Evolutionary conservation across 2,329 filamentous ascomycete species (phyloP).

Genomic region (Mycosphaerelloides madeirae): DNA sequence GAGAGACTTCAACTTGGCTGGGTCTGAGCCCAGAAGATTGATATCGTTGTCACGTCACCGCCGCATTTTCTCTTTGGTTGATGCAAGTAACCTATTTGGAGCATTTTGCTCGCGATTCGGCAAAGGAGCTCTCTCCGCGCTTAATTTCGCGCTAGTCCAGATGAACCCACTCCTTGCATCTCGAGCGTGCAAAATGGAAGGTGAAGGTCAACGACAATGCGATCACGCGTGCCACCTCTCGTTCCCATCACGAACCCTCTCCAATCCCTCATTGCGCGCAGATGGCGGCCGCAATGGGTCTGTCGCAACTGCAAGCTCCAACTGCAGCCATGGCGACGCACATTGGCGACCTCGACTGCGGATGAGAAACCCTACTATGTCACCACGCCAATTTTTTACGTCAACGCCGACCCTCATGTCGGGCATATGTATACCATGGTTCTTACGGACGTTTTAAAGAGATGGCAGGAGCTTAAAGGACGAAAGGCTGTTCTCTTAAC

Average conservation of each 20-base stretch:
- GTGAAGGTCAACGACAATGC: slow-evolving; percentile 8
- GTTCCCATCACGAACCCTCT: slow-evolving; percentile 18
- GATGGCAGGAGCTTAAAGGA: slow-evolving; percentile 78
- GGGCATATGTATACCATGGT: slow-evolving; percentile 94
- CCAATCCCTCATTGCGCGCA: slow-evolving; percentile 29
- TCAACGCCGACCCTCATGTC: slow-evolving; percentile 93
- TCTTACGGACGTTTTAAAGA: slow-evolving; percentile 82
- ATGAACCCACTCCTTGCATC: slow-evolving; percentile 1
- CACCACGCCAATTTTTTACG: slow-evolving; percentile 97
- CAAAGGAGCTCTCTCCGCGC: no score
- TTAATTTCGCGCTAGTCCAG: no score
- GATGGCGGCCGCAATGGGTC: slow-evolving; percentile 35
- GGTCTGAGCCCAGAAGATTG: no score
- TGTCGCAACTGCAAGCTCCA: slow-evolving; percentile 13
- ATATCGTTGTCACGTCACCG: no score
- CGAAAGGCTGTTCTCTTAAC: slow-evolving; percentile 71
- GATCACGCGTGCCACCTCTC: slow-evolving; percentile 8
- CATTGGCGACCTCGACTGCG: slow-evolving; percentile 12
- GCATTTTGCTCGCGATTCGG: no score
- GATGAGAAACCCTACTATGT: slow-evolving; percentile 79
- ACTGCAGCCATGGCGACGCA: slow-evolving; percentile 8
- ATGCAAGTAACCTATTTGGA: no score
- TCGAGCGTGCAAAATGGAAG: not conserved
- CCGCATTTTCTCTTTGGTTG: no score
- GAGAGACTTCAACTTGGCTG: no score